Evolutionary conservation across 2,329 filamentous ascomycete species (phyloP).

Genomic region (Fusarium sp.): DNA sequence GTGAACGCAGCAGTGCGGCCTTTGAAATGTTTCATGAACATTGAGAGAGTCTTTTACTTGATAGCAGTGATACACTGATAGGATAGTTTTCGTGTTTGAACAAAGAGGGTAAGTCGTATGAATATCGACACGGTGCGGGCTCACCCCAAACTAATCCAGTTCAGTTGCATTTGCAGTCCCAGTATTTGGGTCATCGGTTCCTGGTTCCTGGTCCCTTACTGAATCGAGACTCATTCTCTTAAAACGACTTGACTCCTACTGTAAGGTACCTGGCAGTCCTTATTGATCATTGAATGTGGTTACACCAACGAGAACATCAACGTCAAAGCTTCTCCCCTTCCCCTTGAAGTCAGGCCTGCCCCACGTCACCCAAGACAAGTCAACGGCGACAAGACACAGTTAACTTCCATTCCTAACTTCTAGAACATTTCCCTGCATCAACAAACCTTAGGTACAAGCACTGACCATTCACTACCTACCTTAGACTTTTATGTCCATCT

Average conservation of each 20-base stretch:
- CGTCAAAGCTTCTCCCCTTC: conserved; percentile 40
- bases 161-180: conserved; percentile 16
- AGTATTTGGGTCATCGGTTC: conserved; percentile 13
- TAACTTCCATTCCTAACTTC: conserved; percentile 26
- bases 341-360: conserved; percentile 24
- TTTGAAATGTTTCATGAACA: conserved; percentile 14
- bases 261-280: conserved; percentile 7
- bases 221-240: conserved; percentile 12
- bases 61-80: conserved; percentile 6
- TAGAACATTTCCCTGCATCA: conserved; percentile 37
- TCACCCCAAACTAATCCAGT: conserved; percentile 11
- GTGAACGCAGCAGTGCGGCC: conserved; percentile 26
- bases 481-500: conserved; percentile 1
- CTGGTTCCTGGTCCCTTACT: conserved; percentile 37
- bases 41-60: neutral
- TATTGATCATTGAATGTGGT: conserved; percentile 24
- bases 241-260: neutral
- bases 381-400: conserved; percentile 21
- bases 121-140: conserved; percentile 35
- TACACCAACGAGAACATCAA: conserved; percentile 18
- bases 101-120: neutral
- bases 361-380: conserved; percentile 37
- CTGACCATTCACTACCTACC: neutral
- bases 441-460: neutral
- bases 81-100: neutral